Evolutionary conservation across 2,329 filamentous ascomycete species (phyloP).

Genomic region (Talaromyces verruculosus): DNA sequence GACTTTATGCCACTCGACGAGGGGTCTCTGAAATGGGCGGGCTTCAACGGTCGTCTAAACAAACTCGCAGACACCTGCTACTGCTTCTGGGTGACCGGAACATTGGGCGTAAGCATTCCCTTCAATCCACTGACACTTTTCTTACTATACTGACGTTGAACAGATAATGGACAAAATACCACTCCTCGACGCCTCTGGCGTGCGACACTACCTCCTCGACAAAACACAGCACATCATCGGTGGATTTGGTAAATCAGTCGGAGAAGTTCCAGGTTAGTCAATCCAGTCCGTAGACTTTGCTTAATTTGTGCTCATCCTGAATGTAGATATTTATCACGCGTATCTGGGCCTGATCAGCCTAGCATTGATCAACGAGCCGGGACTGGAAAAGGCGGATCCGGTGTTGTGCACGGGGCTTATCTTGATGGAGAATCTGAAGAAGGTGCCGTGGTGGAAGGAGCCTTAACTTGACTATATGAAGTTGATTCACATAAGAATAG

Average conservation of each 20-base stretch:
- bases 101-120: constrained; percentile 48
- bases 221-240: constrained; percentile 85
- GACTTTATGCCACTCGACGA: constrained; percentile 26
- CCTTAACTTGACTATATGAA: no score
- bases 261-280: constrained; percentile 62
- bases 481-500: neutral
- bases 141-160: neutral
- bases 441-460: constrained; percentile 41
- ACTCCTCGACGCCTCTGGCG: constrained; percentile 60
- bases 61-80: constrained; percentile 96
- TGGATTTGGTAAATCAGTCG: constrained; percentile 73
- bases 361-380: constrained; percentile 68
- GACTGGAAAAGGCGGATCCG: constrained; percentile 70
- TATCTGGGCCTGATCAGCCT: constrained; percentile 84
- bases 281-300: neutral
- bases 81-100: constrained; percentile 82
- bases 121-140: neutral
- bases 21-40: constrained; percentile 56
- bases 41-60: constrained; percentile 87
- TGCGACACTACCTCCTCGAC: constrained; percentile 76
- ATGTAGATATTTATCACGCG: constrained; percentile 74
- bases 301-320: neutral
- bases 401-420: constrained; percentile 70
- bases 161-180: constrained; percentile 60
- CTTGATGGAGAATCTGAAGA: constrained; percentile 41